A percentile compares a stretch with the other conserved stretches of the same genome.
Conservation (phyloP, 306 rosid genomes). For the Acacia melanoxylon region DNA sequence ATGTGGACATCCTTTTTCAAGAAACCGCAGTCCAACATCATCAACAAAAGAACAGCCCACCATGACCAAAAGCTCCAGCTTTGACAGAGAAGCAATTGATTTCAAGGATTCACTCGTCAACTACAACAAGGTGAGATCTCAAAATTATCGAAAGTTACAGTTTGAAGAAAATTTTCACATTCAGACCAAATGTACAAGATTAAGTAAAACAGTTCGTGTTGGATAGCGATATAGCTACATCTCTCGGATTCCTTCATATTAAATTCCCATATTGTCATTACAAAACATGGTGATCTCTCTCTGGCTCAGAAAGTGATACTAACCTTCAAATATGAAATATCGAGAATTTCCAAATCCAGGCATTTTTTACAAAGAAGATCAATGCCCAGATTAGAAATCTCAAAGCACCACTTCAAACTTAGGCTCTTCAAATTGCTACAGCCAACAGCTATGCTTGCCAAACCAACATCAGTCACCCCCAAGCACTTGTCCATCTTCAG, state of each 20-base stretch:
- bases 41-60: slow-evolving; percentile 59
- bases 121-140: slow-evolving; percentile 31
- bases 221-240: too few relatives aligned
- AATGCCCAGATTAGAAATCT: slow-evolving; percentile 69
- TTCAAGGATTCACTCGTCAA: slow-evolving; percentile 56
- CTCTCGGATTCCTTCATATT: too few relatives aligned
- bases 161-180: slow-evolving; percentile 6
- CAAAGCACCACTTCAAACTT: slow-evolving; percentile 71
- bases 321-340: slow-evolving; percentile 68
- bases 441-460: slow-evolving; percentile 55
- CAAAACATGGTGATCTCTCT: too few relatives aligned
- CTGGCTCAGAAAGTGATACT: background rate
- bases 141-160: slow-evolving; percentile 12
- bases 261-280: too few relatives aligned
- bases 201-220: too few relatives aligned
- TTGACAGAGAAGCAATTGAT: slow-evolving; percentile 58
- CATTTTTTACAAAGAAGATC: slow-evolving; percentile 67
- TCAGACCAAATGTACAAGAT: background rate
- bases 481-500: slow-evolving; percentile 62
- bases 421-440: slow-evolving; percentile 51
- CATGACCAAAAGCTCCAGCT: slow-evolving; percentile 55
- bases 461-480: slow-evolving; percentile 61
- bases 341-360: slow-evolving; percentile 52
- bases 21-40: slow-evolving; percentile 54
- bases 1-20: slow-evolving; percentile 55